Evolutionary conservation across 2,329 filamentous ascomycete species (phyloP), one percentile per base, ranked within the genome.

Genomic region (Xylariaceae sp.): DNA sequence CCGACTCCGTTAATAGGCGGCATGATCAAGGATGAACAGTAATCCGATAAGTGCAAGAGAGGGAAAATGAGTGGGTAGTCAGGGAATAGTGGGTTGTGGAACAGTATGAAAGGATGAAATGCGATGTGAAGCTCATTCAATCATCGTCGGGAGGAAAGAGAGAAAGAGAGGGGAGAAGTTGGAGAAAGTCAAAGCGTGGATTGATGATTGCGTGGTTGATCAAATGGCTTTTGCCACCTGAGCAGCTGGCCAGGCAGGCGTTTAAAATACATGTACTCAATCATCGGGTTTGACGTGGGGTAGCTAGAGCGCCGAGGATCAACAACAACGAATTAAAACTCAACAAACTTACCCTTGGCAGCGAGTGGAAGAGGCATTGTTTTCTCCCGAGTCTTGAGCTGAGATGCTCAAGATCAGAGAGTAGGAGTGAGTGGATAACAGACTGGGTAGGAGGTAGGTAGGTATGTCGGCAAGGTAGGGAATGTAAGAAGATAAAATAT

Each of bases 1-100:
- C 25, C 25, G n/a, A n/a, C 65, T 54, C 77, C 74, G 67, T 80
- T 80, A 77, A 73, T 62, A 62, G 71, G 67, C 46, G 77, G 77
- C 76, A 80, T 80, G 34, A 49, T 64, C 12, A 40, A 42, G 33
- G 39, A 37, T 10, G 22, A 37, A 29, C 27, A n/a, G n/a, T n/a
- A n/a, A n/a, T n/a, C n/a, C n/a, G n/a, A 37, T 14, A 19, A 39
- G 21, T 37, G 38, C 22, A 39, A 25, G 22, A 23, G 29, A 45
- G 33, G 38, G 22, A 11, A 22, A 43, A 32, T 36, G 40, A 17
- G 34, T 22, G 14, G 8, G 12, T 3, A 19, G 22, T 27, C 21
- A 7, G 14, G 19, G 14, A 17, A 12, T 23, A 11, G 16, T 14
- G n/a, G 5, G 22, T 27, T 2, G 17, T 22, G 17, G 14, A 21